Conservation (phyloP, 257 asterid genomes). For the Gardenia jasminoides region DNA sequence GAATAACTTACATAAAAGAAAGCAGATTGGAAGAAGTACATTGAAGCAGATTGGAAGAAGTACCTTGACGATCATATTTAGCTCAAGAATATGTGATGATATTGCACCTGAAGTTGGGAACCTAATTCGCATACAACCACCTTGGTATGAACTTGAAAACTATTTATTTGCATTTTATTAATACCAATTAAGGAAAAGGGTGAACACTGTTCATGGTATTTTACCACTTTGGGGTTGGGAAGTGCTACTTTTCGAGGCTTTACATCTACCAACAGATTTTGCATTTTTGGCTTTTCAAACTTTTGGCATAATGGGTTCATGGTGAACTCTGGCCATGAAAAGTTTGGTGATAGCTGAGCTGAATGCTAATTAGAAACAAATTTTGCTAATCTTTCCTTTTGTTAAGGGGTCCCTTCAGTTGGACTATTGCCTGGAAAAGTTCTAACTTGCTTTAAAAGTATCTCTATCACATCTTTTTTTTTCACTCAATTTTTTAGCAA, state of each 20-base stretch:
- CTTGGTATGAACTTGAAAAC: constrained; percentile 58
- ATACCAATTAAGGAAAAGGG: not conserved
- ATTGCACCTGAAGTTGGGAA: constrained; percentile 74
- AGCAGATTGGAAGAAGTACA: constrained; percentile 33
- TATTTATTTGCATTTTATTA: not conserved
- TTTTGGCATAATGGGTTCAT: not conserved
- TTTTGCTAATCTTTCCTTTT: not conserved
- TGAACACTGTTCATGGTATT: not conserved
- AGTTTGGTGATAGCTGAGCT: not conserved
- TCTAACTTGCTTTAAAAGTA: not conserved
- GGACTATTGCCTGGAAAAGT: not conserved
- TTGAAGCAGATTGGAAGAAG: constrained; percentile 38
- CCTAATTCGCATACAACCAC: constrained; percentile 55
- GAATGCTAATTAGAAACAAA: not conserved
- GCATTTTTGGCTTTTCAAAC: not conserved
- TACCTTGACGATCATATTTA: constrained; percentile 59
- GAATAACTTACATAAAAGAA: constrained; percentile 29
- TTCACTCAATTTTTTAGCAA: not conserved
- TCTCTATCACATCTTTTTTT: not conserved
- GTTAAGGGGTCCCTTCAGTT: not conserved
- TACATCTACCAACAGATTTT: not conserved
- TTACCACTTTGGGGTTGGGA: not conserved
- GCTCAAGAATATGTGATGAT: constrained; percentile 57
- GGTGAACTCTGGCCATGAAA: not conserved
- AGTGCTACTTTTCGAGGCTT: not conserved